Conservation (phyloP, 345 rosid genomes). For the Geranium brycei region DNA sequence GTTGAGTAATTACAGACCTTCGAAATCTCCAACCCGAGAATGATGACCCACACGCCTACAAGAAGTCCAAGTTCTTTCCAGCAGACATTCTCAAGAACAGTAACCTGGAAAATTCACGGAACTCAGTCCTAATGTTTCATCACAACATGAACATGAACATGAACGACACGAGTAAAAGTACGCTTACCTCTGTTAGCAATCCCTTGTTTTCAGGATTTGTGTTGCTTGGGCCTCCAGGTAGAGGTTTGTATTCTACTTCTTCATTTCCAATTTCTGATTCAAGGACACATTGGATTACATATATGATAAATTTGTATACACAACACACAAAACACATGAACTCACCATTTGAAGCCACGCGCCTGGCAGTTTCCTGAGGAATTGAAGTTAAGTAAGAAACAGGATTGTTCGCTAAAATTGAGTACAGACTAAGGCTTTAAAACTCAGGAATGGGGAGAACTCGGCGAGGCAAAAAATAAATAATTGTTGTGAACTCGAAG, state of each 20-base stretch:
- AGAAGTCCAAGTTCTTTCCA: slow-evolving; percentile 42
- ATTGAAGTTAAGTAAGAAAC: neutral
- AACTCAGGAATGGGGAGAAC: too few relatives aligned
- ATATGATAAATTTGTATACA: neutral
- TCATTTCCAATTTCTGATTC: slow-evolving; percentile 12
- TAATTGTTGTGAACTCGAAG: too few relatives aligned
- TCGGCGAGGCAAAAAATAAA: too few relatives aligned
- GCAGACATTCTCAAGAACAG: slow-evolving; percentile 25
- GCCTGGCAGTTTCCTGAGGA: slow-evolving; percentile 25
- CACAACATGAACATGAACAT: neutral
- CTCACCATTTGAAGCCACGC: slow-evolving; percentile 16
- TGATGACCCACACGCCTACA: slow-evolving; percentile 23
- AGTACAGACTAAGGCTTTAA: neutral
- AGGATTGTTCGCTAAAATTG: neutral
- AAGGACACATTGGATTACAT: neutral
- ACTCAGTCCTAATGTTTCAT: neutral
- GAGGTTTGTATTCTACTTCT: slow-evolving; percentile 16
- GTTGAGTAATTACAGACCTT: slow-evolving; percentile 19
- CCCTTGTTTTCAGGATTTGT: neutral
- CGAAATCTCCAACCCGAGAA: slow-evolving; percentile 27
- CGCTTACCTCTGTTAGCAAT: neutral
- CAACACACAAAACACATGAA: neutral
- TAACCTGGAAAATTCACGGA: slow-evolving; percentile 18
- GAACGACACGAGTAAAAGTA: neutral
- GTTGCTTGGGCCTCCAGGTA: slow-evolving; percentile 12